Conservation (phyloP, 805 yeast genomes). For the Metschnikowia corniflorae region DNA sequence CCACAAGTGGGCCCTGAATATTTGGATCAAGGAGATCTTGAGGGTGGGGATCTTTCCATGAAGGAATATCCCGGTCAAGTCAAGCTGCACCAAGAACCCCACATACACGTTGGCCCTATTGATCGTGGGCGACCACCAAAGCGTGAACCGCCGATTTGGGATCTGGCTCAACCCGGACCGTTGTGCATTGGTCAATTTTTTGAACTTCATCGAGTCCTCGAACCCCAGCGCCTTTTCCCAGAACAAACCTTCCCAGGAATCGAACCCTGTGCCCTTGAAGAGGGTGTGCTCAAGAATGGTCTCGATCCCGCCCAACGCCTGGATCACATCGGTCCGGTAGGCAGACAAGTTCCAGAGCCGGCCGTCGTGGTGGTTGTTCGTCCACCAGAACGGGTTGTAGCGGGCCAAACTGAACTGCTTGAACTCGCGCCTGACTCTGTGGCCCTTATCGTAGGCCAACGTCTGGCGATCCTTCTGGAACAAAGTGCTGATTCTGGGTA, state of each 20-base stretch:
- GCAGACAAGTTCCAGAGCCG: slow-evolving; percentile 90
- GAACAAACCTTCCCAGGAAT: slow-evolving; percentile 96
- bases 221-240: slow-evolving; percentile 99
- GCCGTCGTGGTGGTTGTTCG: slow-evolving; percentile 89
- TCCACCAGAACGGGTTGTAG: slow-evolving; percentile 96
- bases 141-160: slow-evolving; percentile 93
- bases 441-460: slow-evolving; percentile 91
- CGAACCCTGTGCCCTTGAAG: slow-evolving; percentile 96
- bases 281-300: slow-evolving; percentile 92
- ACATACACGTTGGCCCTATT: slow-evolving; percentile 97
- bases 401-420: slow-evolving; percentile 68
- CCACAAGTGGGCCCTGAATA: slow-evolving; percentile 97
- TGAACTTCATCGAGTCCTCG: slow-evolving; percentile 92
- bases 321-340: slow-evolving; percentile 92
- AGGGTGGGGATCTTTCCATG: slow-evolving; percentile 98
- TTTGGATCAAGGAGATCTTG: slow-evolving; percentile 91
- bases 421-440: slow-evolving; percentile 76
- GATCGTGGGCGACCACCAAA: slow-evolving; percentile 99
- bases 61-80: slow-evolving; percentile 91
- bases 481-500: slow-evolving; percentile 91
- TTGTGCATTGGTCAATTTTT: slow-evolving; percentile 95
- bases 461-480: slow-evolving; percentile 96
- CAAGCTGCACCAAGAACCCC: slow-evolving; percentile 94
- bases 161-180: slow-evolving; percentile 95
- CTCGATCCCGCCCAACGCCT: slow-evolving; percentile 95